phyloP scores from a whole-genome alignment of 352 stramenopile genomes.

The Pythium aristosporum region DNA sequence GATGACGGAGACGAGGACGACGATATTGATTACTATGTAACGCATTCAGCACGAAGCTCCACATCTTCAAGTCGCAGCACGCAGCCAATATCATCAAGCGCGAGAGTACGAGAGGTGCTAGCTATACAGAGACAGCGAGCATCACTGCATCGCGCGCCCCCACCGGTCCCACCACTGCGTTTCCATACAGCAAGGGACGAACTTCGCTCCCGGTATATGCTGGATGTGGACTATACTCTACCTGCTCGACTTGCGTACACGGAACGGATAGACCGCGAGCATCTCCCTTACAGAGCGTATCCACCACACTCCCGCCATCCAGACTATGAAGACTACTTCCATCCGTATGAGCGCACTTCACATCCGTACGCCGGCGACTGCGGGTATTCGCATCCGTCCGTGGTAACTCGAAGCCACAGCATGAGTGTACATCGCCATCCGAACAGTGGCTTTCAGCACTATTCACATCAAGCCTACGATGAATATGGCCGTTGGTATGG shows the following conservation, averaged over 20 bases:
- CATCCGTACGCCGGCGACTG: conserved; percentile 9
- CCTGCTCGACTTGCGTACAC: conserved; percentile 32
- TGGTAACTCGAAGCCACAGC: conserved; percentile 6
- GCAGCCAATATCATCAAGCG: conserved; percentile 46
- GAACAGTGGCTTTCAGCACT: conserved; percentile 2
- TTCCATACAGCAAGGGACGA: conserved; percentile 43
- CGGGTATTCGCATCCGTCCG: conserved; percentile 1
- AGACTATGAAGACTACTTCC: conserved; percentile 3
- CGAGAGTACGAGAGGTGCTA: conserved; percentile 53
- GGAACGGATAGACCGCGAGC: conserved; percentile 39
- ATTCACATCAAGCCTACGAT: conserved; percentile 4
- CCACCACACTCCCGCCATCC: conserved; percentile 1
- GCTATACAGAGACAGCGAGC: conserved; percentile 30
- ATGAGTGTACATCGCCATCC: conserved; percentile 12
- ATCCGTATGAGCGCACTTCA: not conserved
- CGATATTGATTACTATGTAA: conserved; percentile 12
- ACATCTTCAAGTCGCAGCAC: conserved; percentile 5
- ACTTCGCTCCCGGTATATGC: conserved; percentile 20
- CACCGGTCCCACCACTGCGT: conserved; percentile 10
- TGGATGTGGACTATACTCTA: conserved; percentile 15
- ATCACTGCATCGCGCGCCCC: conserved; percentile 1
- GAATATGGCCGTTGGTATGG: conserved; percentile 14
- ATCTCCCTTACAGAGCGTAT: conserved; percentile 14
- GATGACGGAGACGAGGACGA: not conserved
- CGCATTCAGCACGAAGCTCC: conserved; percentile 21